Evolutionary conservation across 441 rosid genomes (phyloP), one percentile per base, ranked within the genome.

Genomic region (Arabidopsis lyrata): DNA sequence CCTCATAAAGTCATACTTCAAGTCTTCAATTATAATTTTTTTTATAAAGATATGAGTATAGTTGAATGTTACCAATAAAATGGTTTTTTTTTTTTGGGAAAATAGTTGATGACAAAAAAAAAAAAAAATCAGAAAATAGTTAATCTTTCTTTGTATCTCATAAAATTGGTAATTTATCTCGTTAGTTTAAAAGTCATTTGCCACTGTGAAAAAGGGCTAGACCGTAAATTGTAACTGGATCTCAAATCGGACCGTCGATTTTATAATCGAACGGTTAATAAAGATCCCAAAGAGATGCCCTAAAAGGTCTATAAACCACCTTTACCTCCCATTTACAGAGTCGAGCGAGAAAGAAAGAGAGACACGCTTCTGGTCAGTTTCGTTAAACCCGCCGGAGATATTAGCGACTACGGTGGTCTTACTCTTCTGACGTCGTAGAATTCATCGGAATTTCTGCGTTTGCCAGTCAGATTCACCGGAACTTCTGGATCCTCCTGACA

Each of bases 271-370:
- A 75, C 78, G 69, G 57, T 52, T 44, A 34, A 32, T 5, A 53
- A 41, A 22, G 39, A 59, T 3, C 22, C 11, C 35, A 59, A 36
- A 5, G 50, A 59, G 63, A 39, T 42, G 73, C 63, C 74, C 78
- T 61, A 60, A 73, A 73, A 14, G 16, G 44, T 44, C 27, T 11
- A 38, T 38, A 50, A 66, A 18, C 59, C 18, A 22, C 24, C 10
- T 72, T 56, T 53, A 48, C 57, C 65, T 53, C 68, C 45, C n/a
- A 3, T 15, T 44, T 54, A 44, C 76, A 63, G 70, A 63, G 42
- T 35, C 47, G 5, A 16, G 20, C 27, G 34, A 61, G 20, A 59
- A 18, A 61, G 3, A 70, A 6, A 58, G 20, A 60, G 45, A 55
- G 39, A 39, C 34, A 62, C 66, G 36, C 20, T 44, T 68, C 67